A percentile compares a stretch with the other conserved stretches of the same genome.
phyloP scores from a whole-genome alignment of 2,329 filamentous ascomycete genomes.

The Cylindrodendrum hubeiense region DNA sequence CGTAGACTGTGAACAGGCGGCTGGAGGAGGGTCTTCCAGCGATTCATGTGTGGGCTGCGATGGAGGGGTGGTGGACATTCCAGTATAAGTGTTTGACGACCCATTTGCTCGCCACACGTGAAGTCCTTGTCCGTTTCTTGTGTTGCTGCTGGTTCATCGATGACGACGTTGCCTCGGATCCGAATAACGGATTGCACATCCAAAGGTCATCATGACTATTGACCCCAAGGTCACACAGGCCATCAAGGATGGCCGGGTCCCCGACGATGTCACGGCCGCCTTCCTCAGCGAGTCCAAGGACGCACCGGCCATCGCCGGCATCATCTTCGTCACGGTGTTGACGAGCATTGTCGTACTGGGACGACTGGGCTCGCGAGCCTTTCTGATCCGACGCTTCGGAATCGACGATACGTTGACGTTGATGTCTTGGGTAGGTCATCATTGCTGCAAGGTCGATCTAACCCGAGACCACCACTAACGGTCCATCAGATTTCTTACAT shows the following conservation, averaged over 20 bases:
- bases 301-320: slow-evolving; percentile 52
- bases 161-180: slow-evolving; percentile 2
- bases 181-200: not conserved
- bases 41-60: not conserved
- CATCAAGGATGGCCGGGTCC: slow-evolving; percentile 52
- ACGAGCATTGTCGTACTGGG: slow-evolving; percentile 50
- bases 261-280: slow-evolving; percentile 47
- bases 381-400: slow-evolving; percentile 53
- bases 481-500: slow-evolving; percentile 52
- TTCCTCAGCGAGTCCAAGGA: slow-evolving; percentile 54
- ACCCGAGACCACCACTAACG: slow-evolving; percentile 11
- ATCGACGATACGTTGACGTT: slow-evolving; percentile 54
- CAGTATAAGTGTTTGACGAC: not conserved
- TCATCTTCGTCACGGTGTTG: slow-evolving; percentile 52
- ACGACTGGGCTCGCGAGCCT: slow-evolving; percentile 50
- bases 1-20: not conserved
- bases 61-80: not conserved
- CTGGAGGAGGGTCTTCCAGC: not conserved
- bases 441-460: not conserved
- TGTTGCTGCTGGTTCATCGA: not conserved
- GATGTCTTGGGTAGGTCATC: slow-evolving; percentile 47
- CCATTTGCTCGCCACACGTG: not conserved
- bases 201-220: slow-evolving; percentile 31
- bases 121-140: not conserved
- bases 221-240: slow-evolving; percentile 46